These are phyloP conservation scores for Evansstolkia leycettana DNA, from an alignment of 495 filamentous ascomycete genomes.

Conservation along the genomic window DNA sequence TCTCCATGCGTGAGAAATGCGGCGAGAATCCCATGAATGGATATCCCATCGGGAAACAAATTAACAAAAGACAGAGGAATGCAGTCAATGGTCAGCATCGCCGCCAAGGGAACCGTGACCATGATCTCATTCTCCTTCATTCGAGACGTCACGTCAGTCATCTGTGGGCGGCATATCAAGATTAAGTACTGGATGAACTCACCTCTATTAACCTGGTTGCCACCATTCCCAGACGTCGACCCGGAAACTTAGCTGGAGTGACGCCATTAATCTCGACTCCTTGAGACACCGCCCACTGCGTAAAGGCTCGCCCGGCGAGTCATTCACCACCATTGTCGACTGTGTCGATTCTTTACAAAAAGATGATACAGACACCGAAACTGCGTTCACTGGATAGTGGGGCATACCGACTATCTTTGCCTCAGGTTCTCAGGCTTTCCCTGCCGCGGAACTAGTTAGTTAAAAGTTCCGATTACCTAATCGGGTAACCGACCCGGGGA, in stretches of 20 bases:
- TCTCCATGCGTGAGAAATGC: constrained; percentile 46
- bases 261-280: constrained; percentile 51
- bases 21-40: constrained; percentile 60
- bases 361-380: no score
- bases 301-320: no score
- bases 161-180: no score
- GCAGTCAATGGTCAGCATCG: constrained; percentile 48
- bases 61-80: constrained; percentile 35
- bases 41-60: constrained; percentile 36
- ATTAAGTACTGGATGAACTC: constrained; percentile 51
- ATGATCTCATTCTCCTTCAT: constrained; percentile 43
- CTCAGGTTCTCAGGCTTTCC: no score
- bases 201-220: constrained; percentile 46
- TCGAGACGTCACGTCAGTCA: constrained; percentile 3
- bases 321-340: no score
- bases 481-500: no score
- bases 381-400: no score
- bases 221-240: constrained; percentile 62
- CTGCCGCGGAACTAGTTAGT: no score
- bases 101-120: constrained; percentile 48
- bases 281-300: constrained; percentile 45
- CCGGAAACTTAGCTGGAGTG: constrained; percentile 45
- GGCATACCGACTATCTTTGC: no score
- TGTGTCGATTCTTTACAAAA: no score
- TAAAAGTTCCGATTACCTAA: no score